Base-by-base conservation (phyloP, 306 rosid species). In the Vigna angularis region DNA sequence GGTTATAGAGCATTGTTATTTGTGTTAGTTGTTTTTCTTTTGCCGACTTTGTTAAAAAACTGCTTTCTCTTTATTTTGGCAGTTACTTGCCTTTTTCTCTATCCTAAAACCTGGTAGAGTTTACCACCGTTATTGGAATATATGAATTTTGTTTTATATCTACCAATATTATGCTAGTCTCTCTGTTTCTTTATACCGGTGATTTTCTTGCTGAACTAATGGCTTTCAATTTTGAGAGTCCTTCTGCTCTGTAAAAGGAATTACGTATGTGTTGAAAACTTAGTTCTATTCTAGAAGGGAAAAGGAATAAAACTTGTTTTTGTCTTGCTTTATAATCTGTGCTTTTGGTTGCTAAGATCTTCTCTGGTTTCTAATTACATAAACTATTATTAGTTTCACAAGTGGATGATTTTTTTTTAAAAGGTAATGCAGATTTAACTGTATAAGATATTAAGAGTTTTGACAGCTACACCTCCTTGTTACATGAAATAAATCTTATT, bases 261-360 rank as follows among this genome's bases (percentile, higher is more conserved):
- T 38, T 70, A 32, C 5, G 32, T 69, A 56, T 48, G 3, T 44
- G 73, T 17, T 77, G 13, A 73, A 61, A 78, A 62, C 62, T 59
- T 15, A 15, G 34, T 74, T 85, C 53, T 69, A 30, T 30, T 30
- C 34, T 30, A 30, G 4, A 36, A 16, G 36, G 70, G 58, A 74
- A 48, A 55, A 82, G 52, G 69, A 81, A 78, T 81, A 20, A 44
- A 56, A 13, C 24, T 74, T 78, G 63, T 5, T 63, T 77, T 78
- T 78, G 22, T 11, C 48, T 52, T 47, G 57, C 48, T 59, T 66
- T 65, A 4, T 72, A 0, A 38, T 36, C 34, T 70, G 9, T 50
- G 26, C 56, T 62, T 55, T 75, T 22, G 59, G 32, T 34, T 47
- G 38, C 28, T 28, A n/a, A 44, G 12, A 7, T 34, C 52, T 74